Base-by-base conservation (phyloP, 1,139 yeast genomes). In the Keqinozyma sinolaborantium region DNA sequence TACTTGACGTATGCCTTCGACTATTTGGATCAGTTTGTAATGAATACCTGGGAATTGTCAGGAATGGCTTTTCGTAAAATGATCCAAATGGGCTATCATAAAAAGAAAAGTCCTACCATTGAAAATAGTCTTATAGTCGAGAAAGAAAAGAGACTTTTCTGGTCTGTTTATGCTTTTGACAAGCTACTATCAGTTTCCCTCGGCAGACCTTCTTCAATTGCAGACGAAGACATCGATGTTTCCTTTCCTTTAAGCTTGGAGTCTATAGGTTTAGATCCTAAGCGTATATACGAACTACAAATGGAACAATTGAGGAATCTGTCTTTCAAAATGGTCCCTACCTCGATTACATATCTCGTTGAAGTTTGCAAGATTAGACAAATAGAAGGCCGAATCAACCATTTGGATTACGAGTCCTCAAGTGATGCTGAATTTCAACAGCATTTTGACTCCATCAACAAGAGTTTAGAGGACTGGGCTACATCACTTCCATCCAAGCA, bases 301-400 rank as follows among this genome's bases (percentile, higher is more conserved):
- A 21, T 4, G 8, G 24, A 31, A 29, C 41, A 36, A 23, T 13
- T 16, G n/a, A 5, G 14, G 14, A 26, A 41, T 16, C 40, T 41
- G 2, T 16, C 23, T 5, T 34, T 46, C 14, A 34, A 35, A 13
- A 38, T 41, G 26, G 44, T 43, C 10, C 47, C 47, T 3, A 42
- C 52, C 7, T 32, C 39, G 3, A 40, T 49, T 9, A 46, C 55
- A 2, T 44, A 45, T 21, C 26, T 50, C 10, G 38, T 45, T 11
- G 48, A 44, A 26, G 48, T 52, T 1, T 47, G 49, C 30, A 40
- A 36, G 27, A 40, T 50, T 2, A 32, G 55, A 28, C 47, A 43
- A 20, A 38, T 50, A 10, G 55, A 50, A 31, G 40, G 51, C 16
- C 28, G 45, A 20, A 43, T 48, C 13, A 49, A 48, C 35, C 13